Base-by-base conservation (phyloP, 1,139 yeast species). In the Kodamaea sp. region DNA sequence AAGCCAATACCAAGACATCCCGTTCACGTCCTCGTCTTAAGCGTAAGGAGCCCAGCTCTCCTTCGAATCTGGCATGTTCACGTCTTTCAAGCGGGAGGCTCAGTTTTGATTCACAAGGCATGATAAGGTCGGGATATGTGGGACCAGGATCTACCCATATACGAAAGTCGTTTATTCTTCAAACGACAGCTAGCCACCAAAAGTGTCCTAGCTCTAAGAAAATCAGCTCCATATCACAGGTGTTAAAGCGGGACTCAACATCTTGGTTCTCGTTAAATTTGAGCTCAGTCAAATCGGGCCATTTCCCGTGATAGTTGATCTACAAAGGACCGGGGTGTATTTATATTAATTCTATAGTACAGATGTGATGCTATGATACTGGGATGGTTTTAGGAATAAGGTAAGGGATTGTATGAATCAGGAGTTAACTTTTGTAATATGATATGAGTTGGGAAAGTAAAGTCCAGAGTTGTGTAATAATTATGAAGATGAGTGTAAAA, bases 231-330 rank as follows among this genome's bases (percentile, higher is more conserved):
- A 28, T 37, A n/a, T 27, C 40, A 2, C 15, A 8, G n/a, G 24
- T 16, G 9, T 19, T 37, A 6, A 24, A 15, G n/a, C 14, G 24
- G 4, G 32, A 37, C 23, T 37, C 40, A 4, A 28, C 24, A 11
- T 22, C 25, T 21, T 37, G 40, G 40, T 30, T 37, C 18, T 35
- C 39, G 5, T 9, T 35, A 9, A 24, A 24, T n/a, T 20, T 35
- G 15, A 26, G 11, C 15, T 26, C 28, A 3, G 4, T 26, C n/a
- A 26, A 11, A 15, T 18, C 6, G n/a, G n/a, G n/a, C n/a, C n/a
- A n/a, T n/a, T n/a, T n/a, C n/a, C n/a, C n/a, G n/a, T n/a, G n/a
- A n/a, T n/a, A n/a, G n/a, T n/a, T n/a, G n/a, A n/a, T n/a, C n/a
- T 19, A 19, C 9, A 7, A 19, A 9, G 21, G 21, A 19, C 9